Evolutionary conservation across 2,329 filamentous ascomycete genomes (phyloP), one percentile per base, ranked within the genome.

Genomic region (Aspergillus tubingensis): DNA sequence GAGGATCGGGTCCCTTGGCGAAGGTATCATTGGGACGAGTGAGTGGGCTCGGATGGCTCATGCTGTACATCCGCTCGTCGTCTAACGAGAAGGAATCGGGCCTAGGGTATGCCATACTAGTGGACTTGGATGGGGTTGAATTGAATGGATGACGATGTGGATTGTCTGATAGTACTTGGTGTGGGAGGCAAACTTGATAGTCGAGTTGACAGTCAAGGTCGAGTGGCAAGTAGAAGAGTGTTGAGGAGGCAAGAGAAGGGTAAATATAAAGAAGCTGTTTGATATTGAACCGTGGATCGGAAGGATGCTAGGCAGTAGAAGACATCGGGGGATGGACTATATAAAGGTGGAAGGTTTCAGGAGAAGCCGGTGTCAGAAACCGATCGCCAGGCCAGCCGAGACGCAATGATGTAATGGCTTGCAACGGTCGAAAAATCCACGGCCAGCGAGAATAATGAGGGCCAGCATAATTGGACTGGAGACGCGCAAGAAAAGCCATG

Each of bases 1-100:
- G 51, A 21, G 73, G 74, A 56, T 77, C 74, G 19, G 74, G 69
- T 10, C 61, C 61, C 47, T 63, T 63, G 54, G 61, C 10, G 58
- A 65, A 62, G 49, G 60, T 21, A 43, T 64, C 57, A 19, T 53
- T 47, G 19, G 61, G 55, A 30, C 58, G 61, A 49, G 60, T 55
- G 44, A 63, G 48, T 13, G 61, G 52, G 38, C 61, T 62, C 15
- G 57, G 55, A 25, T 61, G 54, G 39, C 44, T 62, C 61, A 62
- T 60, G 32, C 32, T 36, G 21, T 61, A 63, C 54, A 64, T 57
- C 27, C 62, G 62, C 39, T 64, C 62, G 44, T 64, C 62, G 27
- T 62, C 52, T 17, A 64, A 25, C 39, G 60, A 57, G 25, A 62
- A 64, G 30, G 60, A 23, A 19, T 64, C 60, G 19, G 50, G 17